These are phyloP conservation scores for Pestalotiopsis sp. DNA, from an alignment of 2,329 filamentous ascomycete species.

Conservation along the genomic window DNA sequence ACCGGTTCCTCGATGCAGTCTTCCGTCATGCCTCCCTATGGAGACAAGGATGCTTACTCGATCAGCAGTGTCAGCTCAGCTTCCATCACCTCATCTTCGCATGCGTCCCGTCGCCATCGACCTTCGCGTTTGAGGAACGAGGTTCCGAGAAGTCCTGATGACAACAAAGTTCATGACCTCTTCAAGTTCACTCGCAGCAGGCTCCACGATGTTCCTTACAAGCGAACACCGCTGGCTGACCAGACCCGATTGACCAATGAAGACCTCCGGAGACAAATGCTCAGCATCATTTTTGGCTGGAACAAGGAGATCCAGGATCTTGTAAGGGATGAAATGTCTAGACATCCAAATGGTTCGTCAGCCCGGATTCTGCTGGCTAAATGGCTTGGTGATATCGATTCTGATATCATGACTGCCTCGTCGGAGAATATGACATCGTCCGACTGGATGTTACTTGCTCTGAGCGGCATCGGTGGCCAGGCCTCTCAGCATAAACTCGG, in stretches of 20 bases:
- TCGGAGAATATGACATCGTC: conserved; percentile 88
- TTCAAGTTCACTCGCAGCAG: conserved; percentile 86
- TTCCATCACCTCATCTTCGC: conserved; percentile 52
- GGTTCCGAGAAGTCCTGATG: conserved; percentile 76
- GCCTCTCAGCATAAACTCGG: conserved; percentile 87
- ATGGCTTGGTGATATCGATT: conserved; percentile 87
- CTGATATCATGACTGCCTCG: conserved; percentile 78
- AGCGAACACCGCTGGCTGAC: conserved; percentile 63
- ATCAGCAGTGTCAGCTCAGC: conserved; percentile 52
- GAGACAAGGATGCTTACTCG: conserved; percentile 58
- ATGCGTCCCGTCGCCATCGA: conserved; percentile 44
- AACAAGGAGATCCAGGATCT: conserved; percentile 80
- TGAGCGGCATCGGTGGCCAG: conserved; percentile 82
- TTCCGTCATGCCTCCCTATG: conserved; percentile 34
- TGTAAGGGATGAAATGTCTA: conserved; percentile 80
- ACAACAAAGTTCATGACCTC: conserved; percentile 73
- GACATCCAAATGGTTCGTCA: conserved; percentile 74
- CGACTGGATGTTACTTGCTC: conserved; percentile 94
- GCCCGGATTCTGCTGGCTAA: conserved; percentile 83
- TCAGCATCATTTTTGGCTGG: conserved; percentile 95
- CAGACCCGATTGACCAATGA: conserved; percentile 70
- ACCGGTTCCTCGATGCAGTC: conserved; percentile 45
- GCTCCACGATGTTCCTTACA: conserved; percentile 81
- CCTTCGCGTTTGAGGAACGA: conserved; percentile 81
- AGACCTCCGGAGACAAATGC: conserved; percentile 86